phyloP scores from a whole-genome alignment of 2,329 filamentous ascomycete species.

The Ascochyta clinopodiicola region DNA sequence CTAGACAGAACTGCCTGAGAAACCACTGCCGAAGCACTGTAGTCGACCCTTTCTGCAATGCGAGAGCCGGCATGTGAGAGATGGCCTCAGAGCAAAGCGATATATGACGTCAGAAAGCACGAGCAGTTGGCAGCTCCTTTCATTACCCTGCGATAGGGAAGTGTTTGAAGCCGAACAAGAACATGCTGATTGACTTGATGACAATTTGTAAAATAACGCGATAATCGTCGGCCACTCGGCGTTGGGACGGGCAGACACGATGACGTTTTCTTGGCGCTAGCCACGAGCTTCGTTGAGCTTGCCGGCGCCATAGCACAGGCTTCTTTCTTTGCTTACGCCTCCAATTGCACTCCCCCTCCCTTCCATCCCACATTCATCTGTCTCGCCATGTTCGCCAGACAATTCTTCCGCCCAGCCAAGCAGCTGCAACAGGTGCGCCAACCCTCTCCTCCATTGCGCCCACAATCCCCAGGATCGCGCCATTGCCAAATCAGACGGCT shows the following conservation, averaged over 20 bases:
- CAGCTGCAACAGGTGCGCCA: conserved; percentile 49
- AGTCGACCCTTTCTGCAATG: too few species aligned
- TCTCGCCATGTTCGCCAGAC: conserved; percentile 53
- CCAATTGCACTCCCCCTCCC: conserved; percentile 8
- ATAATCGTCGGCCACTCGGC: conserved; percentile 1
- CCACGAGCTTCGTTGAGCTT: conserved; percentile 6
- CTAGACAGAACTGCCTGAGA: too few species aligned
- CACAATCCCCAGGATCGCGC: neutral
- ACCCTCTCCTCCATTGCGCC: neutral
- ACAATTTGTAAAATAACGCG: too few species aligned
- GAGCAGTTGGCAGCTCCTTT: too few species aligned
- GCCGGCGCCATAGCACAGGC: neutral
- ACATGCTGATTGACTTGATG: neutral
- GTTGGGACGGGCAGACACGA: conserved; percentile 2
- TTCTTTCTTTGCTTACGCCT: conserved; percentile 12
- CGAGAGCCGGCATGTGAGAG: too few species aligned
- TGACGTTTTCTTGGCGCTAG: conserved; percentile 23
- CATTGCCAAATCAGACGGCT: conserved; percentile 27
- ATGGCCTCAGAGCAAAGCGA: too few species aligned
- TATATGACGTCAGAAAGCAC: too few species aligned
- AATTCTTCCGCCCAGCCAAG: conserved; percentile 52
- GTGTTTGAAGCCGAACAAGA: neutral
- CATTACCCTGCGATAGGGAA: too few species aligned
- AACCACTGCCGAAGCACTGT: too few species aligned
- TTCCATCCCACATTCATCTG: conserved; percentile 31